These are phyloP conservation scores for Aaosphaeria arxii DNA, from an alignment of 2,329 filamentous ascomycete genomes.

Conservation along the genomic window DNA sequence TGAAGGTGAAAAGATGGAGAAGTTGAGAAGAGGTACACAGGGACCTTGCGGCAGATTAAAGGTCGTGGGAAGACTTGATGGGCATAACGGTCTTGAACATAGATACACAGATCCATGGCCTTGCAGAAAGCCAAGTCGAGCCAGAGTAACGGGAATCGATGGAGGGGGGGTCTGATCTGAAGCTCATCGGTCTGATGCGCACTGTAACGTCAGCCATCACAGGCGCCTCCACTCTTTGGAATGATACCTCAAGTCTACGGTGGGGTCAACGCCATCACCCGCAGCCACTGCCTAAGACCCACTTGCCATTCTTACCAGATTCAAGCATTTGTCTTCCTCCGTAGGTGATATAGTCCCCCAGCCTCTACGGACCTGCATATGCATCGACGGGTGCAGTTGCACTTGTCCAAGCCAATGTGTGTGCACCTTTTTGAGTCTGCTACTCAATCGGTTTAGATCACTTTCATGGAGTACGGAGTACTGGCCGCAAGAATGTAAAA, in stretches of 20 bases:
- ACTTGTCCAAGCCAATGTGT: neutral
- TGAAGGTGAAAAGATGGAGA: slow-evolving; percentile 3
- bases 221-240: slow-evolving; percentile 22
- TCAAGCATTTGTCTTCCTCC: slow-evolving; percentile 1
- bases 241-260: slow-evolving; percentile 29
- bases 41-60: slow-evolving; percentile 14
- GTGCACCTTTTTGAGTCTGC: no score
- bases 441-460: no score
- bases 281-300: slow-evolving; percentile 15
- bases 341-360: slow-evolving; percentile 1
- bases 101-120: slow-evolving; percentile 11
- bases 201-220: slow-evolving; percentile 32
- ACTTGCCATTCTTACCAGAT: slow-evolving; percentile 7
- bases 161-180: slow-evolving; percentile 18
- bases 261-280: slow-evolving; percentile 15
- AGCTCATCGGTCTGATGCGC: slow-evolving; percentile 17
- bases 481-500: no score
- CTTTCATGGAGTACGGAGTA: no score
- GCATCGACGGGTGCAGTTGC: slow-evolving; percentile 11
- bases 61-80: slow-evolving; percentile 6
- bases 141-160: slow-evolving; percentile 12
- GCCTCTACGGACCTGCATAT: slow-evolving; percentile 15
- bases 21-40: slow-evolving; percentile 10
- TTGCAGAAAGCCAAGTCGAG: slow-evolving; percentile 23
- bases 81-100: slow-evolving; percentile 11